Evolutionary conservation across 306 rosid species (phyloP), one percentile per base, ranked within the genome.

Genomic region (Lotus japonicus): DNA sequence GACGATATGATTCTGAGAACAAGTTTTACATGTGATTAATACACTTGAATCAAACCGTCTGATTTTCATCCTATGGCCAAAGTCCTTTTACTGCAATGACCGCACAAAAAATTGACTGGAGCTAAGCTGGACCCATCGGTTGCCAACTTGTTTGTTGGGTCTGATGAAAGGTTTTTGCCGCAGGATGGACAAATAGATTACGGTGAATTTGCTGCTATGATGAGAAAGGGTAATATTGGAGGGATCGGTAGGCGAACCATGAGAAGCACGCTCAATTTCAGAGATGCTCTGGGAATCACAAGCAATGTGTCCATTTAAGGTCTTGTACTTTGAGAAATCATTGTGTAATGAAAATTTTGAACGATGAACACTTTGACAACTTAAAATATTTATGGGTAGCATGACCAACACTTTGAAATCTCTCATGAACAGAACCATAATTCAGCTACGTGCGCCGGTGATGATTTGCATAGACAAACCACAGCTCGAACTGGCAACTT

Each of bases 111-210:
- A 2, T 26, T 26, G 31, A 1, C 31, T 26, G 31, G 31, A 26
- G 31, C 31, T 4, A 26, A 26, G 31, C 31, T 3, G 31, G 4
- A 26, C 4, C 31, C 31, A 41, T 39, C 26, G 19, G 26, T n/a
- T 70, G 16, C 55, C 50, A 61, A 61, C 8, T 69, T 55, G 74
- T 70, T 64, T 31, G 49, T 63, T 63, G 44, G 23, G 46, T 63
- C 46, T 71, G 70, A 74, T 71, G 65, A 60, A 63, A 63, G 23
- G 23, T 38, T 38, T 70, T 65, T 60, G 26, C 0, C 77, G 72
- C 77, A 85, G 89, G 87, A 85, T 74, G 85, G 85, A 74, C 87
- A 82, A 41, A 85, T 85, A 70, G 87, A 85, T 59, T 85, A 82
- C 72, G 77, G 63, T 44, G 87, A 85, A 68, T 85, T 85, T 38